These are phyloP conservation scores for Anthoceros angustus DNA, from an alignment of 225 moss, liverwort and hornwort genomes.

Conservation along the genomic window DNA sequence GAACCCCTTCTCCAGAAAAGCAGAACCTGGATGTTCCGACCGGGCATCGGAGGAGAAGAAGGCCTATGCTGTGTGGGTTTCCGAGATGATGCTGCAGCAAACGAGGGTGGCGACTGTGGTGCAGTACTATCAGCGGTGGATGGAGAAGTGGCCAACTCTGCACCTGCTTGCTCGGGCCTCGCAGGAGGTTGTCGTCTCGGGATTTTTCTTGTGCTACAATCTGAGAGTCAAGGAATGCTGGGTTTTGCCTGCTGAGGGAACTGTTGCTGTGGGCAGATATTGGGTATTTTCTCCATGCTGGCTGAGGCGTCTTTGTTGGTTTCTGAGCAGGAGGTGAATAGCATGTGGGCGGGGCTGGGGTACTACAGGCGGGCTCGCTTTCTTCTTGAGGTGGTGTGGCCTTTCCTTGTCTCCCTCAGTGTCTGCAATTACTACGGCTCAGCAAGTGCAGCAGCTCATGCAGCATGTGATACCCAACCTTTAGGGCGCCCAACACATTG, in stretches of 20 bases:
- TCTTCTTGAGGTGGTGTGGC: conserved; percentile 65
- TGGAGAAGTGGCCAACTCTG: conserved; percentile 72
- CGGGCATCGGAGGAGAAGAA: conserved; percentile 38
- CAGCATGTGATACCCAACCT: not conserved
- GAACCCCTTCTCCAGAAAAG: conserved; percentile 15
- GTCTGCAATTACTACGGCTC: not conserved
- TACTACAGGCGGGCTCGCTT: conserved; percentile 87
- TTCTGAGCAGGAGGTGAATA: conserved; percentile 62
- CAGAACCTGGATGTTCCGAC: conserved; percentile 16
- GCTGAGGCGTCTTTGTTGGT: not conserved
- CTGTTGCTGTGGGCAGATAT: not conserved
- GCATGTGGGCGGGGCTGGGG: conserved; percentile 89
- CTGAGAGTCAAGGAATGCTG: no score
- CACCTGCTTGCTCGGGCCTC: conserved; percentile 66
- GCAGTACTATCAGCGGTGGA: conserved; percentile 76
- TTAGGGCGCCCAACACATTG: conserved; percentile 78
- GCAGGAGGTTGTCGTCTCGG: conserved; percentile 45
- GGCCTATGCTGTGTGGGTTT: conserved; percentile 97
- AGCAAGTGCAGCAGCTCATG: not conserved
- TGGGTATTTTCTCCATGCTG: not conserved
- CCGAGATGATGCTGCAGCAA: conserved; percentile 98
- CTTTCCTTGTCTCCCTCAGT: conserved; percentile 3
- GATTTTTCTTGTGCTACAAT: not conserved
- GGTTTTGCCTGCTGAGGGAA: not conserved
- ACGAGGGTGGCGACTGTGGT: conserved; percentile 82